A percentile compares a stretch with the other conserved stretches of the same genome.
Conservation (phyloP, 2,329 filamentous ascomycete species). For the Penicillium griseofulvum region DNA sequence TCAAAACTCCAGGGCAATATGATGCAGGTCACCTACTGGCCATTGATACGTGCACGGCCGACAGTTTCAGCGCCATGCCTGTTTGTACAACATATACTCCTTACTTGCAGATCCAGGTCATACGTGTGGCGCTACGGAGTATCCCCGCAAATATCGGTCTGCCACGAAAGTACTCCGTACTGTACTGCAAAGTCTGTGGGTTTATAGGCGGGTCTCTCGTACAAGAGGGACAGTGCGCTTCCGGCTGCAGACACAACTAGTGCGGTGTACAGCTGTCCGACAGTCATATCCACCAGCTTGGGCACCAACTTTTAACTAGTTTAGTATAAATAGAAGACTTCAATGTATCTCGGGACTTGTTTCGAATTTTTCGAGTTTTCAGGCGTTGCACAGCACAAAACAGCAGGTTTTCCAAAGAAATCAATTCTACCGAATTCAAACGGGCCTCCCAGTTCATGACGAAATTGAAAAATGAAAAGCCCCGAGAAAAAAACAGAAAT, state of each 20-base stretch:
- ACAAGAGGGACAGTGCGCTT: not conserved
- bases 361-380: not conserved
- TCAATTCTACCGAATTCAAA: constrained; percentile 11
- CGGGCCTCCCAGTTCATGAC: constrained; percentile 16
- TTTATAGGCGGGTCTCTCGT: not conserved
- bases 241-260: not conserved
- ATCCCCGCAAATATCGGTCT: not conserved
- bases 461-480: constrained; percentile 8
- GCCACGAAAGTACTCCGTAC: not conserved
- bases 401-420: constrained; percentile 3
- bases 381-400: not conserved
- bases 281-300: not conserved
- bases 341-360: not conserved
- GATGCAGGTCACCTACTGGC: not conserved
- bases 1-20: not conserved
- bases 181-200: not conserved
- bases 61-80: not conserved
- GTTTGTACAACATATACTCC: not conserved
- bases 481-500: constrained; percentile 1
- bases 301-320: constrained; percentile 1
- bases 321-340: not conserved
- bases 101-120: not conserved
- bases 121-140: not conserved
- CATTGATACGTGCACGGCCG: not conserved
- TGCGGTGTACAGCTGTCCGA: not conserved